Evolutionary conservation across 331 rosid species (phyloP).

Genomic region (Acacia pycnantha): DNA sequence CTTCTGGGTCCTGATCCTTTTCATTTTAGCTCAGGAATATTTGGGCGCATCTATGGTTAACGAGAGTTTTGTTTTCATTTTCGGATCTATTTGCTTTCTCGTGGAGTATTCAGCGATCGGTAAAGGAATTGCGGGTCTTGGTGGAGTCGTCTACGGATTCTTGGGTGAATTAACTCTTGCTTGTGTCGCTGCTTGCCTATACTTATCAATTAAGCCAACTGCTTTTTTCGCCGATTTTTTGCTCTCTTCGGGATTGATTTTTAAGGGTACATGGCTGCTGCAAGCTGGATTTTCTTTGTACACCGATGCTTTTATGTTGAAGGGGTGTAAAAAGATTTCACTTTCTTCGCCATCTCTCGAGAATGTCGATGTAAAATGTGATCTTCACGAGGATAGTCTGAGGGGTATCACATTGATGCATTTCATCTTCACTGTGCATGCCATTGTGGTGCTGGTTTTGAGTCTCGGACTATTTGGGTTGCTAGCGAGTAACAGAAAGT

Average conservation of each 20-base stretch:
- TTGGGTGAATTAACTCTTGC: conserved; percentile 56
- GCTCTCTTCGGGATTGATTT: conserved; percentile 62
- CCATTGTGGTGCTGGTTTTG: conserved; percentile 46
- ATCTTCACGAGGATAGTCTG: conserved; percentile 66
- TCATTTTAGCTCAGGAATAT: conserved; percentile 47
- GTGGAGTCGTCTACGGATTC: conserved; percentile 54
- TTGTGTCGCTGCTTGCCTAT: conserved; percentile 61
- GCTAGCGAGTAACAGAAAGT: conserved; percentile 40
- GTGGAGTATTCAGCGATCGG: conserved; percentile 62
- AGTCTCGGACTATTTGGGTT: conserved; percentile 54
- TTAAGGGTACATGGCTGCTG: conserved; percentile 84
- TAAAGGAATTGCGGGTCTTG: conserved; percentile 59
- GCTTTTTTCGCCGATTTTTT: conserved; percentile 78
- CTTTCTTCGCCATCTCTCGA: conserved; percentile 23
- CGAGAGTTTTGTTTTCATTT: conserved; percentile 55
- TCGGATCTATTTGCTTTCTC: conserved; percentile 60
- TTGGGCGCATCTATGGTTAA: conserved; percentile 36
- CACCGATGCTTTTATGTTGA: conserved; percentile 65
- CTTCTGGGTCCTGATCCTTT: conserved; percentile 63
- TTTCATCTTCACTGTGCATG: conserved; percentile 66
- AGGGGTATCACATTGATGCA: conserved; percentile 76
- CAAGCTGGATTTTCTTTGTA: conserved; percentile 73
- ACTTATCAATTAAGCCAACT: conserved; percentile 55
- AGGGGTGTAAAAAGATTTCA: conserved; percentile 67
- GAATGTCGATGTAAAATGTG: conserved; percentile 62